A percentile compares a stretch with the other conserved stretches of the same genome.
Conservation (phyloP, 176 grass and related monocot species). For the Aegilops umbellulata region DNA sequence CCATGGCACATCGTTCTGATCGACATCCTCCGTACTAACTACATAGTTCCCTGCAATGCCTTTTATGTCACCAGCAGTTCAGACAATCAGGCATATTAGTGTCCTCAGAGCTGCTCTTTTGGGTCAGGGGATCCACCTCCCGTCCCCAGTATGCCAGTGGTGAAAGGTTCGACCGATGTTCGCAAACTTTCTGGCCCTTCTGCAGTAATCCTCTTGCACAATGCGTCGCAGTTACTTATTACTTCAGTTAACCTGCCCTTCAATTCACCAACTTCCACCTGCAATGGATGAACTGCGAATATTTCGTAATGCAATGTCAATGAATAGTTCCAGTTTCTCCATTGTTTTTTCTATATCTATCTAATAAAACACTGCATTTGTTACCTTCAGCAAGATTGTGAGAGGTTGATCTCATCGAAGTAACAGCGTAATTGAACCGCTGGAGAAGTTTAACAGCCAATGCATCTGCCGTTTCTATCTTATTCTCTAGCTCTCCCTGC, state of each 20-base stretch:
- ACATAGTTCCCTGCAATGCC: neutral
- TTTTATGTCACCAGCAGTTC: conserved; percentile 3
- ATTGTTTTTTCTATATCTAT: neutral
- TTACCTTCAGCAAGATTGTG: conserved; percentile 71
- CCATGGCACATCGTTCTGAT: neutral
- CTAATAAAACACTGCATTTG: neutral
- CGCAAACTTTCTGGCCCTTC: conserved; percentile 61
- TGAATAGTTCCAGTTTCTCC: neutral
- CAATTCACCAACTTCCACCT: conserved; percentile 89
- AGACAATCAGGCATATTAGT: neutral
- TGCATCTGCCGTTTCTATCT: conserved; percentile 88
- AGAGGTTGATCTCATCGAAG: conserved; percentile 74
- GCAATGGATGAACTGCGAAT: conserved; percentile 65
- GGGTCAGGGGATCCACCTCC: conserved; percentile 26
- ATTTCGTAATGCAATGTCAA: neutral
- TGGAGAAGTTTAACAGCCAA: conserved; percentile 85
- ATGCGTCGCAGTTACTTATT: conserved; percentile 79
- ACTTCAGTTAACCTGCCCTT: conserved; percentile 92
- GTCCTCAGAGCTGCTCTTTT: conserved; percentile 28
- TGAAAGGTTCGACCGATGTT: conserved; percentile 46
- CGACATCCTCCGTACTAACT: neutral
- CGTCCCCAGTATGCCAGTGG: conserved; percentile 6
- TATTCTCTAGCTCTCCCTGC: conserved; percentile 86
- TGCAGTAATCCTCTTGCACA: conserved; percentile 72
- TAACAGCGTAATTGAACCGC: conserved; percentile 75